Percentiles rank a stretch among this genome's conserved stretches.
Evolutionary conservation across 306 rosid species (phyloP).

Genomic region (Carpinus fangiana): DNA sequence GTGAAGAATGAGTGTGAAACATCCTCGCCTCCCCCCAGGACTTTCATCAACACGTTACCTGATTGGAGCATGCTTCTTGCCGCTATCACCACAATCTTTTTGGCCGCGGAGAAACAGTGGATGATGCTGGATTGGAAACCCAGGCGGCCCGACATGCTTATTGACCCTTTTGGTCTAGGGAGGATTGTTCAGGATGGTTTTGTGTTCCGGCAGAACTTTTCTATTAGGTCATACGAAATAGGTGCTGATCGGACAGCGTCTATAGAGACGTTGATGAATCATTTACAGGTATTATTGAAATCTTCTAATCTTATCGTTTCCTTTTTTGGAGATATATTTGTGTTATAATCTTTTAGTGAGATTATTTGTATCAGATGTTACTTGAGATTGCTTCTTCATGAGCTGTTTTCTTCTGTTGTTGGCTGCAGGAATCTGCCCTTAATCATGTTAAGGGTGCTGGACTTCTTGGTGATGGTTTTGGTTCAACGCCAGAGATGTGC

Average conservation of each 20-base stretch:
- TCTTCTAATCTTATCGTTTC: background rate
- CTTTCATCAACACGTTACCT: constrained; percentile 93
- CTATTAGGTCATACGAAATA: constrained; percentile 97
- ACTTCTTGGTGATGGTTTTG: constrained; percentile 94
- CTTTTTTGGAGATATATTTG: background rate
- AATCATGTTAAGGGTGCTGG: constrained; percentile 95
- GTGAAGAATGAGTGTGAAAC: constrained; percentile 58
- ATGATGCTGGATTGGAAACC: constrained; percentile 99
- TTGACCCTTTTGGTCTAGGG: constrained; percentile 91
- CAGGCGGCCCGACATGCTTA: constrained; percentile 83
- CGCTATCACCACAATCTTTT: constrained; percentile 94
- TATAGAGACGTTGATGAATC: constrained; percentile 95
- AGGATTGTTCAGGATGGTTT: constrained; percentile 95
- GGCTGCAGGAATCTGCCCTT: constrained; percentile 88
- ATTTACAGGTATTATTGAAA: constrained; percentile 67
- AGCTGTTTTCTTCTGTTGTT: constrained; percentile 23
- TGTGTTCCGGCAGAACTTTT: constrained; percentile 84
- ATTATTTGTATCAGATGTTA: background rate
- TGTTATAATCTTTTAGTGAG: background rate
- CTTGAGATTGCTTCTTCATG: background rate
- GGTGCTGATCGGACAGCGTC: constrained; percentile 99
- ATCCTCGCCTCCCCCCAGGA: constrained; percentile 70
- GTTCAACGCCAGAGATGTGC: constrained; percentile 96
- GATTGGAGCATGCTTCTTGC: constrained; percentile 99
- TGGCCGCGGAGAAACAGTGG: constrained; percentile 99